phyloP scores from a whole-genome alignment of 2,329 filamentous ascomycete genomes.

The Fusarium mangiferae region DNA sequence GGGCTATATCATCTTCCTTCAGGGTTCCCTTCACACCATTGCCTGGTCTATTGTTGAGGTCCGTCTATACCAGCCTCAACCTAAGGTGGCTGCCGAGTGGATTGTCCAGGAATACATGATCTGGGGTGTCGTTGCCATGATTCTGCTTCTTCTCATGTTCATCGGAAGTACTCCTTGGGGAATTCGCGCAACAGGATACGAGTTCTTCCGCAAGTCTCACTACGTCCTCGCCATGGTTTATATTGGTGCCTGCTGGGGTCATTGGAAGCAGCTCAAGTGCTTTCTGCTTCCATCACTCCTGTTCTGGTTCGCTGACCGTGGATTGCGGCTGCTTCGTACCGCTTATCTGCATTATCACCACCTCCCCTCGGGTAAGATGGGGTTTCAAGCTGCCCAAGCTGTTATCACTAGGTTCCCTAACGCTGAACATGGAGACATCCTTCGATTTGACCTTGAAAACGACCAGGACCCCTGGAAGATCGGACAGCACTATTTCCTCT shows the following conservation, averaged over 20 bases:
- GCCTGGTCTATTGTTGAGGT: slow-evolving; percentile 75
- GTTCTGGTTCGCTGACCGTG: slow-evolving; percentile 73
- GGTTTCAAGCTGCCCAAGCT: slow-evolving; percentile 66
- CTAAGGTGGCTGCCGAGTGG: slow-evolving; percentile 64
- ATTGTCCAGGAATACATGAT: slow-evolving; percentile 75
- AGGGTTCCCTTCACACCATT: slow-evolving; percentile 75
- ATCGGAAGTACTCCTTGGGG: slow-evolving; percentile 66
- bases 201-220: slow-evolving; percentile 80
- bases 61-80: slow-evolving; percentile 77
- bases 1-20: slow-evolving; percentile 76
- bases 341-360: slow-evolving; percentile 70
- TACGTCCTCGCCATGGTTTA: slow-evolving; percentile 79
- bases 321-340: slow-evolving; percentile 66
- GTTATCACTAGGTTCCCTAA: slow-evolving; percentile 61
- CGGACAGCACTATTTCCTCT: slow-evolving; percentile 78
- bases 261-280: slow-evolving; percentile 75
- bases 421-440: slow-evolving; percentile 66
- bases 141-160: slow-evolving; percentile 69
- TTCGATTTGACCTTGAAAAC: slow-evolving; percentile 74
- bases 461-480: slow-evolving; percentile 69
- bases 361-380: slow-evolving; percentile 53
- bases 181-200: slow-evolving; percentile 76
- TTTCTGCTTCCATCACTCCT: slow-evolving; percentile 74
- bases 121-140: slow-evolving; percentile 77
- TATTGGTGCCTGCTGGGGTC: slow-evolving; percentile 79